Percentiles rank a stretch among this genome's conserved stretches.
phyloP scores from a whole-genome alignment of 2,329 filamentous ascomycete species.

The Torrubiellomyces zombiae region DNA sequence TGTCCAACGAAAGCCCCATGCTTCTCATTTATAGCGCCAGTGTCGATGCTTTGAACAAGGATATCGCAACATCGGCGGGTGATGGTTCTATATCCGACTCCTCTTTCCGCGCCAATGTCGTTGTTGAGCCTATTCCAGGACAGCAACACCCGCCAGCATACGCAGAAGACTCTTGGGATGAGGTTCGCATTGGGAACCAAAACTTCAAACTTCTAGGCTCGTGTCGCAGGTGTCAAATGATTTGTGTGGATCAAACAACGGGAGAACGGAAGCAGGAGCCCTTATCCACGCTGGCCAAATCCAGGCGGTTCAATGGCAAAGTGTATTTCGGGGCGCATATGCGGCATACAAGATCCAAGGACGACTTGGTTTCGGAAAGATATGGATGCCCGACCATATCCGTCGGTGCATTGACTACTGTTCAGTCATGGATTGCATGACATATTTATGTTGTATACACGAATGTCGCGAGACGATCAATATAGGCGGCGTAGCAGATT shows the following conservation, averaged over 20 bases:
- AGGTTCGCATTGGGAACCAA: constrained; percentile 46
- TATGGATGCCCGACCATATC: constrained; percentile 24
- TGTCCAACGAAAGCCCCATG: constrained; percentile 91
- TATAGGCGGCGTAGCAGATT: not conserved
- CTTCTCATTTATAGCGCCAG: constrained; percentile 69
- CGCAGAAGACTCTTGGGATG: constrained; percentile 63
- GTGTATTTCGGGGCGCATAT: constrained; percentile 82
- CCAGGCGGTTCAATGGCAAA: constrained; percentile 64
- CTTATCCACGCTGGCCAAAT: constrained; percentile 76
- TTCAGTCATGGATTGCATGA: constrained; percentile 6
- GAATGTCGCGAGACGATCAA: not conserved
- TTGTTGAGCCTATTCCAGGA: constrained; percentile 38
- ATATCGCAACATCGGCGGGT: constrained; percentile 47
- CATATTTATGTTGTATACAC: constrained; percentile 1
- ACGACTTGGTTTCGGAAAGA: constrained; percentile 5
- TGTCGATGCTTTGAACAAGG: constrained; percentile 58
- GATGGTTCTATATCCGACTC: constrained; percentile 50
- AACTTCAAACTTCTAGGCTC: constrained; percentile 59
- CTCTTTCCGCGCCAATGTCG: constrained; percentile 79
- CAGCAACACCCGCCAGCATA: constrained; percentile 39
- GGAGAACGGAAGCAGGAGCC: constrained; percentile 68
- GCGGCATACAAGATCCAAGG: constrained; percentile 24
- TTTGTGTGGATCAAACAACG: constrained; percentile 79
- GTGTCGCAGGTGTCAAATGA: constrained; percentile 88
- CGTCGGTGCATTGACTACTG: constrained; percentile 28